A percentile compares a stretch with the other conserved stretches of the same genome.
Conservation (phyloP, 768 basidiomycete genomes). For the Pisolithus sp. region DNA sequence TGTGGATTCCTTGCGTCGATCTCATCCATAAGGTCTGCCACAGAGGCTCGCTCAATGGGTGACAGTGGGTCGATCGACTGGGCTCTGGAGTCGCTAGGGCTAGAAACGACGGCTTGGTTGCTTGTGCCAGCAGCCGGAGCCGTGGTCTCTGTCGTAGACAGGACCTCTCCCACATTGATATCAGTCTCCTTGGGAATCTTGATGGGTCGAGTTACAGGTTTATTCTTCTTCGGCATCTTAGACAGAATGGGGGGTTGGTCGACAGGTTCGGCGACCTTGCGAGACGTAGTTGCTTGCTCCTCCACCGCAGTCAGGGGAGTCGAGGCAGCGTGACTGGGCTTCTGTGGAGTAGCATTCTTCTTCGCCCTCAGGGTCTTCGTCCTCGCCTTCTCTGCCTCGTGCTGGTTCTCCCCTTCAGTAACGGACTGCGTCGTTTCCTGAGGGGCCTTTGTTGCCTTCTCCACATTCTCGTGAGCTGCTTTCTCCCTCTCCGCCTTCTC, state of each 20-base stretch:
- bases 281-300: slow-evolving; percentile 14
- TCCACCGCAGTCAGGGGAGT: slow-evolving; percentile 3
- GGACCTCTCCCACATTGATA: slow-evolving; percentile 32
- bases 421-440: slow-evolving; percentile 23
- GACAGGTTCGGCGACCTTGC: slow-evolving; percentile 29
- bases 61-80: slow-evolving; percentile 50
- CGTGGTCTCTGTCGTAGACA: slow-evolving; percentile 44
- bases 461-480: slow-evolving; percentile 24
- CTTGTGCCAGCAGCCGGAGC: slow-evolving; percentile 30
- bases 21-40: slow-evolving; percentile 64
- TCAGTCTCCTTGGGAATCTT: slow-evolving; percentile 59
- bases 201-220: slow-evolving; percentile 53
- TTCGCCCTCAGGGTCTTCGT: slow-evolving; percentile 17
- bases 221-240: slow-evolving; percentile 80
- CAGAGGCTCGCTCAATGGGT: slow-evolving; percentile 41
- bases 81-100: slow-evolving; percentile 52
- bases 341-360: slow-evolving; percentile 18
- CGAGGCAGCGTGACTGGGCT: slow-evolving; percentile 1
- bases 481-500: slow-evolving; percentile 36
- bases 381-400: slow-evolving; percentile 25
- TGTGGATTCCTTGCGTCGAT: slow-evolving; percentile 54
- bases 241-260: slow-evolving; percentile 70
- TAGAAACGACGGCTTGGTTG: slow-evolving; percentile 35
- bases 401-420: slow-evolving; percentile 22
- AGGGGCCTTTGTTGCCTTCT: slow-evolving; percentile 26